Conservation (phyloP, 2,329 filamentous ascomycete species). For the Dryadomyces sulphureus region DNA sequence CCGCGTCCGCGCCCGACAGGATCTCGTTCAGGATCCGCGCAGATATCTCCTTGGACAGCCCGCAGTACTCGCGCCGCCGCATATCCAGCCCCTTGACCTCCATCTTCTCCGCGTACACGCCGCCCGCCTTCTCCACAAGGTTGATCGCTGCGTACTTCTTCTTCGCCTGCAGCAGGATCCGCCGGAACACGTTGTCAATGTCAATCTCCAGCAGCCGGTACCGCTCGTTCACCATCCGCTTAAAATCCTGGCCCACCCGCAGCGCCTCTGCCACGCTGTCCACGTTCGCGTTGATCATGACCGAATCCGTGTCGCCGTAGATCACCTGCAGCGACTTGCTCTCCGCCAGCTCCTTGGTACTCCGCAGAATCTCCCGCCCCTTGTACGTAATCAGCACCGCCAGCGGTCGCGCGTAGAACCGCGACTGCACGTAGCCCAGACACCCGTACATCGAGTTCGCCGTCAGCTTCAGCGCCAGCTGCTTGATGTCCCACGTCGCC, state of each 20-base stretch:
- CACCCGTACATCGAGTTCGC: slow-evolving; percentile 99
- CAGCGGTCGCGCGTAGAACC: slow-evolving; percentile 89
- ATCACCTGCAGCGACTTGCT: slow-evolving; percentile 85
- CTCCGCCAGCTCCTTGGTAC: slow-evolving; percentile 91
- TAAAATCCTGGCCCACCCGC: slow-evolving; percentile 88
- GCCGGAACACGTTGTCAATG: slow-evolving; percentile 92
- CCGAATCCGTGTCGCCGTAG: slow-evolving; percentile 96
- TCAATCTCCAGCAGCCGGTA: slow-evolving; percentile 93
- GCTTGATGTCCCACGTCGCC: slow-evolving; percentile 95
- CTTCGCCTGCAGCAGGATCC: slow-evolving; percentile 88
- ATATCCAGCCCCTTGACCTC: slow-evolving; percentile 98
- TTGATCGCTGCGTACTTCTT: slow-evolving; percentile 99
- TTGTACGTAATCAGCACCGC: slow-evolving; percentile 95
- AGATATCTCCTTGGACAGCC: slow-evolving; percentile 87
- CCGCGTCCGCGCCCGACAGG: slow-evolving; percentile 82
- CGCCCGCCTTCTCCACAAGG: slow-evolving; percentile 74
- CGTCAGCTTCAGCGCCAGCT: slow-evolving; percentile 89
- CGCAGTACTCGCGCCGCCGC: slow-evolving; percentile 93
- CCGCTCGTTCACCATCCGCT: slow-evolving; percentile 82
- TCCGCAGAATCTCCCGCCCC: slow-evolving; percentile 89
- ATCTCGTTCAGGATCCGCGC: slow-evolving; percentile 84
- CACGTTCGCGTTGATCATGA: slow-evolving; percentile 99
- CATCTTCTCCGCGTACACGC: slow-evolving; percentile 84
- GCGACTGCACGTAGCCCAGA: slow-evolving; percentile 89
- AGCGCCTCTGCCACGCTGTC: slow-evolving; percentile 83